Evolutionary conservation across 2,329 filamentous ascomycete genomes (phyloP), one percentile per base, ranked within the genome.

Genomic region (Cladosporium phlei): DNA sequence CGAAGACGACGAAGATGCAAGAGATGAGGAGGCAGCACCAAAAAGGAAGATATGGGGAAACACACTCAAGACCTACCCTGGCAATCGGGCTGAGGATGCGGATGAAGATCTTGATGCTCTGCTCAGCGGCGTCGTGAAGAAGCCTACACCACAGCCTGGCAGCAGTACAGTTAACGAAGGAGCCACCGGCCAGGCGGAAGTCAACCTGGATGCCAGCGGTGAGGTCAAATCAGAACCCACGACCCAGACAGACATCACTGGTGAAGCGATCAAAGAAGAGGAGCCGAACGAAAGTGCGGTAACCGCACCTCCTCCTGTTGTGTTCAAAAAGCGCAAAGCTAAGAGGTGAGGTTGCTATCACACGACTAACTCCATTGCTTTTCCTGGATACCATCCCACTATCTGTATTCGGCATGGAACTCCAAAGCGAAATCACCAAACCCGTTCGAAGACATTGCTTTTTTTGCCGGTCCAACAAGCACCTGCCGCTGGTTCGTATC

Each of bases 281-380:
- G 40, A 55, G 27, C 49, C 61, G 22, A 66, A 69, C 50, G 50
- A 52, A 10, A 57, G 38, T 45, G 49, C 14, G 19, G 24, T 27
- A 62, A 60, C 53, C 35, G 62, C 62, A 9, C 71, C 76, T 2
- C 65, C 68, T 5, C 72, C 77, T 0, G 75, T 88, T 2, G 71
- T 88, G 3, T 93, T 91, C 67, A 91, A 90, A 69, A 90, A 89
- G 69, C 73, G 86, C 45, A 91, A 88, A 60, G 54, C 56, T 16
- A 65, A 65, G 55, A 62, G 55, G 46, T 65, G 62, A 45, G 14
- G 21, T 7, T 28, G 6, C 12, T 22, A 35, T 12, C n/a, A 21
- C 4, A 21, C 4, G 22, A 38, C 17, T 12, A 28, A 24, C 7
- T 19, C 20, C 7, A 14, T 14, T 8, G 14, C 10, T 17, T 14